Base-by-base conservation (phyloP, 352 stramenopile genomes). In the Peronosclerospora sorghi region DNA sequence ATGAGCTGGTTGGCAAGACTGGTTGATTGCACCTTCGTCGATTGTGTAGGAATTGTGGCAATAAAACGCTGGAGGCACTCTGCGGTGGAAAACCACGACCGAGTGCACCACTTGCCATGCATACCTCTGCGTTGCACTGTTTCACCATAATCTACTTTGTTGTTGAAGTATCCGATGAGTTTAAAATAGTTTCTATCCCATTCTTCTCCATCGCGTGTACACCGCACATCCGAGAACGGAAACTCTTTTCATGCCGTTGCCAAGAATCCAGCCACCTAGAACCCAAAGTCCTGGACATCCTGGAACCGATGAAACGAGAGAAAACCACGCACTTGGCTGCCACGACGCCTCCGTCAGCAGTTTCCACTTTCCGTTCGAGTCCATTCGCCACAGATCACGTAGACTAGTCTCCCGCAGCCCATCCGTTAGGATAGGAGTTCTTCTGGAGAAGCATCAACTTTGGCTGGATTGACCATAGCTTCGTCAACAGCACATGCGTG, bases 231-330 rank as follows among this genome's bases (percentile, higher is more conserved):
- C 28, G 64, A 72, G 57, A 77, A 83, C 18, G 75, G 59, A 39
- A 68, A 59, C 75, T 90, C 45, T 77, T 77, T 12, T 68, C 48
- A 90, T 67, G 2, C 78, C 78, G 5, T 62, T 69, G 39, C 78
- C 78, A n/a, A 86, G 64, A 34, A 79, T 66, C 4, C 78, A 68
- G n/a, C 78, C 78, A 7, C 78, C 78, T 17, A 91, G 36, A 7
- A 91, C 54, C 78, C 78, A 91, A 9, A 91, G 47, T 1, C 78
- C 63, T 28, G 73, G 62, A 83, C 59, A 45, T 91, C 76, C 66
- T 60, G 3, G 78, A 83, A 46, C 88, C 65, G 42, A 88, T 0
- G 74, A 86, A 15, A 91, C 59, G 12, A 88, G 45, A 17, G 76
- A 62, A 54, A 83, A 73, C 73, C 77, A 91, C n/a, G 69, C 78